Percentiles rank a stretch among this genome's conserved stretches.
Evolutionary conservation across 139 green algal species (phyloP).

Genomic region (Parachlorella kessleri): DNA sequence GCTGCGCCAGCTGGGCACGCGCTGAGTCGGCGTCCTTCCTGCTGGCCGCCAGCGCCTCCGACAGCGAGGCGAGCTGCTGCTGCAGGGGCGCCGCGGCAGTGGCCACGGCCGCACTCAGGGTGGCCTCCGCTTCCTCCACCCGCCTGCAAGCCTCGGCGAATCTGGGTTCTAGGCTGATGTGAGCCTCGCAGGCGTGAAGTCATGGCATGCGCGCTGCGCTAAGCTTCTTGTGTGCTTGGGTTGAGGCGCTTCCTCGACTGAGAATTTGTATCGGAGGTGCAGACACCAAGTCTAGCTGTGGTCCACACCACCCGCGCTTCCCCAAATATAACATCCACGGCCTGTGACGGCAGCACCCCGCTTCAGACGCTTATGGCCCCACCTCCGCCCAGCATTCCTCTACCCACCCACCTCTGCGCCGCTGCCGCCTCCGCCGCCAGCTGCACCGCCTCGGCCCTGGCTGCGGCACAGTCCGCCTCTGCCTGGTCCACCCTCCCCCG

Average conservation of each 20-base stretch:
- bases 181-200: no score
- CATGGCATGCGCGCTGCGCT: no score
- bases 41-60: background rate
- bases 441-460: background rate
- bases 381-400: no score
- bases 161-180: no score
- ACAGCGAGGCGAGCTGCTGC: background rate
- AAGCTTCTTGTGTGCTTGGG: no score
- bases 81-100: background rate
- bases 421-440: background rate
- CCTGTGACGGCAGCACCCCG: no score
- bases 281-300: no score
- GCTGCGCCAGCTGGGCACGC: constrained; percentile 1
- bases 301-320: no score
- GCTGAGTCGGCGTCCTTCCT: background rate
- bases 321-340: no score
- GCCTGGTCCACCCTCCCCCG: constrained; percentile 8
- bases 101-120: background rate
- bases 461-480: constrained; percentile 9
- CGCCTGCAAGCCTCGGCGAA: background rate
- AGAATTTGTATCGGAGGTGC: no score
- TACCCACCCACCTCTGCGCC: background rate
- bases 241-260: no score
- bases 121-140: background rate
- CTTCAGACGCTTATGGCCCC: no score